Base-by-base conservation (phyloP, 371 early-diverging fungal genomes). In the Lichtheimia ornata region DNA sequence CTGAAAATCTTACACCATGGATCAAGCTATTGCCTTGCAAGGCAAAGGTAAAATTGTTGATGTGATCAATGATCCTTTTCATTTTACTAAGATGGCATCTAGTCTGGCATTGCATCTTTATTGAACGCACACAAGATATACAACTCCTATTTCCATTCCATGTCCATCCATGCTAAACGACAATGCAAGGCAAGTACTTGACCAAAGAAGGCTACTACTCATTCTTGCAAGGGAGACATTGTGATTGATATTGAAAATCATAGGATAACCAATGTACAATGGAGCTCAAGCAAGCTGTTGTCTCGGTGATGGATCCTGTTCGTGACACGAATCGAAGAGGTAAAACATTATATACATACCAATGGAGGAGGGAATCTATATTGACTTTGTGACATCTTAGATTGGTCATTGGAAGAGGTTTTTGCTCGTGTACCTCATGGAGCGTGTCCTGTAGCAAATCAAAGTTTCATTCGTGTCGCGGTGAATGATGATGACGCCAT, bases 1-100 rank as follows among this genome's bases (percentile, higher is more conserved):
- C 98, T 2, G 99, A 97, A 67, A 98, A 98, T 72, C 76, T 98
- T 69, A 97, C 97, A 4, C 97, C 98, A 9, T 97, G 95, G 94
- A 83, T 92, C 62, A 97, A 97, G 69, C 77, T 95, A 53, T 73
- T 98, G 44, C 99, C 99, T 1, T 98, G 99, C 68, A 91, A 93
- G 75, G 71, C 91, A 18, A 92, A 92, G 74, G 89, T 85, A 74
- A 53, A 53, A 47, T 4, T 18, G 7, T 7, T 44, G n/a, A 49
- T 18, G 30, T n/a, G 6, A 4, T 53, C 24, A 63, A 18, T 42
- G n/a, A n/a, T 56, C 15, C 22, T 12, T 43, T 2, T 13, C 43
- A 18, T 54, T n/a, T 62, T 43, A 7, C 15, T 64, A 15, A 56
- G 35, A n/a, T 28, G 45, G 13, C 35, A 14, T 61, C 4, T 61